Percentiles rank a stretch among this genome's conserved stretches.
Conservation (phyloP, 257 asterid genomes). For the Solanum lycopersicoides region DNA sequence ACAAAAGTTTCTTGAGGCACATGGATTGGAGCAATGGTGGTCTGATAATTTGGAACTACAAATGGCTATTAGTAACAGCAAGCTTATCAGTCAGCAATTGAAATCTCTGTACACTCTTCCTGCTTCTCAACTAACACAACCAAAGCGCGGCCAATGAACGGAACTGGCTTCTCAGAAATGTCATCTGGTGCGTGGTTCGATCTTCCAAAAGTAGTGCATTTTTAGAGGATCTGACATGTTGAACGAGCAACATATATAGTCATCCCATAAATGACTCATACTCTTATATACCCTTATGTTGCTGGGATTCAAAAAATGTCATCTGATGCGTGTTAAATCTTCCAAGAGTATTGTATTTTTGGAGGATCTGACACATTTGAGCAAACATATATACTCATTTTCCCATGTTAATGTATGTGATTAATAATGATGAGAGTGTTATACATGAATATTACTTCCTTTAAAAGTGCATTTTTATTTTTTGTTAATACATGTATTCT, state of each 20-base stretch:
- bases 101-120: slow-evolving; percentile 53
- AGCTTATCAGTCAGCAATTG: slow-evolving; percentile 57
- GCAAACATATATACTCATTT: background rate
- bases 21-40: slow-evolving; percentile 86
- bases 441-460: background rate
- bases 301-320: background rate
- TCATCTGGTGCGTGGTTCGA: background rate
- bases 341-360: background rate
- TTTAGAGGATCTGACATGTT: background rate
- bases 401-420: background rate
- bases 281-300: background rate
- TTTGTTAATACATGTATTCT: background rate
- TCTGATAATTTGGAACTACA: slow-evolving; percentile 46
- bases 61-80: slow-evolving; percentile 48
- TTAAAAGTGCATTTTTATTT: background rate
- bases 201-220: background rate
- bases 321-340: background rate
- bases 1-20: slow-evolving; percentile 76
- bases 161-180: background rate
- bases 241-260: background rate
- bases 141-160: background rate
- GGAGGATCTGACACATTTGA: background rate
- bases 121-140: slow-evolving; percentile 6
- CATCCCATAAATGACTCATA: background rate
- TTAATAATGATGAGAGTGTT: background rate